Percentiles rank a stretch among this genome's conserved stretches.
Evolutionary conservation across 2,329 filamentous ascomycete genomes (phyloP).

Genomic region (Rugonectria rugulosa): DNA sequence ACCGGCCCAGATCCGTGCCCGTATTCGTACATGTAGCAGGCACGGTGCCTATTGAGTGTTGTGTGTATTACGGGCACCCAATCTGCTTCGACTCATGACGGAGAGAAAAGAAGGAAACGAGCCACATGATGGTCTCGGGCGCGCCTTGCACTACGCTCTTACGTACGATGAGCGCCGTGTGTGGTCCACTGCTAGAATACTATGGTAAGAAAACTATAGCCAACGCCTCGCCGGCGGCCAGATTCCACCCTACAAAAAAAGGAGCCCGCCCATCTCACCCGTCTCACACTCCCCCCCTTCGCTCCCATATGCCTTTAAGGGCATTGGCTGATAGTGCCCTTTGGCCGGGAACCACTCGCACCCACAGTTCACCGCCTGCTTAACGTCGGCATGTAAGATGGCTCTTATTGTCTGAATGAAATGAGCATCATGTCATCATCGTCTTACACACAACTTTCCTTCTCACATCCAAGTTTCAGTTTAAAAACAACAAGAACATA

Average conservation of each 20-base stretch:
- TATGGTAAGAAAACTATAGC: too few relatives aligned
- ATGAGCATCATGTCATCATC: slow-evolving; percentile 8
- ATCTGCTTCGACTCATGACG: too few relatives aligned
- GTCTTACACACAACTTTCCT: too few relatives aligned
- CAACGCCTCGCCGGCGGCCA: slow-evolving; percentile 16
- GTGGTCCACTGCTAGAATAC: slow-evolving; percentile 5
- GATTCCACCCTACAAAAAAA: not conserved
- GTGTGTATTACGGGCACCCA: too few relatives aligned
- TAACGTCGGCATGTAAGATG: not conserved
- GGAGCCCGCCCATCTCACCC: slow-evolving; percentile 2
- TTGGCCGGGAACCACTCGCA: not conserved
- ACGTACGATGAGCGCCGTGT: slow-evolving; percentile 21
- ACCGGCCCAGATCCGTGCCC: too few relatives aligned
- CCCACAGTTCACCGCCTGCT: slow-evolving; percentile 17
- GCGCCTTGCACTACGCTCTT: slow-evolving; percentile 12
- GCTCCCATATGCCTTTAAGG: not conserved
- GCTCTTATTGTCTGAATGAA: not conserved
- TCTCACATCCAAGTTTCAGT: not conserved
- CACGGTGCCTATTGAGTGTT: too few relatives aligned
- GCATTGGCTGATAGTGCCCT: not conserved
- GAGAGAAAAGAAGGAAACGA: not conserved
- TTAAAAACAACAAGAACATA: not conserved
- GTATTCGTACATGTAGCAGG: too few relatives aligned
- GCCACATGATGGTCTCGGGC: slow-evolving; percentile 10
- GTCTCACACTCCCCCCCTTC: not conserved